Base-by-base conservation (phyloP, 192 early-diverging fungal genomes). In the Backusella westeae region DNA sequence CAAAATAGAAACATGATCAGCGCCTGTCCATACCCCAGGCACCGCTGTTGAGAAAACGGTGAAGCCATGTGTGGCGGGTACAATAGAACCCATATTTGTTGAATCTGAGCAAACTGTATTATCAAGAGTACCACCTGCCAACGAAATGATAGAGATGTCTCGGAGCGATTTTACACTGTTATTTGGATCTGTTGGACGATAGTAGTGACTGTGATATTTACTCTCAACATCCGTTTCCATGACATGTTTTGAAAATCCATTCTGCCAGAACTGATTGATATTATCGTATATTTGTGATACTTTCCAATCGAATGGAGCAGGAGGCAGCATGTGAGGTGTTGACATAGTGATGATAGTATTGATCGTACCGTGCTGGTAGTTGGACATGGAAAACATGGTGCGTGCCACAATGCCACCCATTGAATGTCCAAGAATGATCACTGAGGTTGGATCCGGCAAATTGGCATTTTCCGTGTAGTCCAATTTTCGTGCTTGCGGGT, bases 401-500 rank as follows among this genome's bases (percentile, higher is more conserved):
- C 96, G 85, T 3, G 96, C 96, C 17, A 97, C 97, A 15, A 97
- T 90, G 9, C 96, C 96, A 34, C 97, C 97, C 96, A 98, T 97
- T 19, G 96, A 97, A 79, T 99, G 96, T 14, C 92, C 95, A 68
- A 97, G 83, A 32, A 98, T 83, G n/a, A 94, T 80, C 21, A 98
- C 93, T 17, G 94, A 93, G 4, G 78, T 82, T 0, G 95, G 94
- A 53, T 85, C 74, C 10, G 81, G 85, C 56, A 83, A 41, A 9
- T 74, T 65, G 15, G 41, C 34, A 35, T 77, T 71, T 21, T 67
- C 34, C 23, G 75, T 76, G 6, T 59, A 46, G 35, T 75, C 75
- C 15, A 39, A 39, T 42, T 75, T 65, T 9, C 88, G 78, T 10
- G 83, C 82, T 21, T 80, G 75, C 10, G 87, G 85, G 77, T 95